Conservation (phyloP, 306 rosid genomes). For the Herpetospermum pedunculosum region DNA sequence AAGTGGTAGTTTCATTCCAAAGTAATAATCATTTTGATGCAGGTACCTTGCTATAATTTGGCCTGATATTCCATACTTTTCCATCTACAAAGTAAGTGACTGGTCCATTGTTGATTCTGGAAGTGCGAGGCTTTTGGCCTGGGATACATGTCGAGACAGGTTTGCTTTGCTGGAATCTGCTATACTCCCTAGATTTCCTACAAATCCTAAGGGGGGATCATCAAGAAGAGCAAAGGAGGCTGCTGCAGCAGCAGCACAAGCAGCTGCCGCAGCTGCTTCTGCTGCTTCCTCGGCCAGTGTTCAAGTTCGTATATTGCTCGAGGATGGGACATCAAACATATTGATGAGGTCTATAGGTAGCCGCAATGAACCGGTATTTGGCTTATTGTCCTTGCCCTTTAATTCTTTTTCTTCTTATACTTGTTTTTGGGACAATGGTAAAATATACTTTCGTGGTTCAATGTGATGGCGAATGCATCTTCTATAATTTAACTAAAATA, state of each 20-base stretch:
- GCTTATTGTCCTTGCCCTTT: slow-evolving; percentile 14
- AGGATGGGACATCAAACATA: slow-evolving; percentile 97
- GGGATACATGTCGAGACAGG: slow-evolving; percentile 97
- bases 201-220: slow-evolving; percentile 73
- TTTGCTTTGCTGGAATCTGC: slow-evolving; percentile 89
- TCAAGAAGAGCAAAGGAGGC: slow-evolving; percentile 92
- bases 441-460: neutral
- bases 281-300: slow-evolving; percentile 94
- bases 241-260: slow-evolving; percentile 92
- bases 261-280: slow-evolving; percentile 94
- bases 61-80: slow-evolving; percentile 99
- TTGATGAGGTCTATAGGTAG: slow-evolving; percentile 87
- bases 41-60: slow-evolving; percentile 91
- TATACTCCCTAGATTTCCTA: slow-evolving; percentile 72
- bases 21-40: slow-evolving; percentile 18
- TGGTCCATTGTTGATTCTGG: slow-evolving; percentile 99
- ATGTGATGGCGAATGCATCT: neutral
- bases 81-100: slow-evolving; percentile 84
- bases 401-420: neutral
- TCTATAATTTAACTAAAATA: neutral
- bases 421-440: neutral
- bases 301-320: slow-evolving; percentile 95
- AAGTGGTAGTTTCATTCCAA: neutral
- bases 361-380: slow-evolving; percentile 72
- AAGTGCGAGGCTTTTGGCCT: slow-evolving; percentile 93